Evolutionary conservation across 2,329 filamentous ascomycete genomes (phyloP), one percentile per base, ranked within the genome.

Genomic region (Plectosphaerella cucumerina): DNA sequence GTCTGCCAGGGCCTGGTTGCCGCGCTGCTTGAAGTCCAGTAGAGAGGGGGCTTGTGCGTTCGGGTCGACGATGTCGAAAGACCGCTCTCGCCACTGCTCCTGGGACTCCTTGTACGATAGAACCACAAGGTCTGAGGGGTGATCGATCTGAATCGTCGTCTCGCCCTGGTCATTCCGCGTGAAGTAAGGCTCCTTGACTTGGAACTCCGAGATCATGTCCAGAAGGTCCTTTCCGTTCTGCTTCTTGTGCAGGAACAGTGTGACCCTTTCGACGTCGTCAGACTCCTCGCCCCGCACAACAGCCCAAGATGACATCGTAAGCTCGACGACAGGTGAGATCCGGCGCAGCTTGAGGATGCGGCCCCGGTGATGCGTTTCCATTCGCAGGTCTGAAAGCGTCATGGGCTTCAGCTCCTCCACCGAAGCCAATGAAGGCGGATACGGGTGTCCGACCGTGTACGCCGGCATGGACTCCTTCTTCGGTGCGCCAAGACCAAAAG

Each of bases 181-280:
- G 52, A 77, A 70, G 50, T 73, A 80, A 0, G 76, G 76, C 53
- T 80, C 77, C 49, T 78, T 80, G 14, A 80, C 58, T 5, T 74
- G 33, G 6, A 77, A 60, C 0, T 64, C 56, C 1, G 63, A 55
- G 56, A 58, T 39, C 50, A 60, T 44, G 65, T 70, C 67, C 6
- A 73, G 50, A 1, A 65, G 43, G 8, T 72, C 68, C 21, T 59
- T 42, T 0, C 65, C 64, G 33, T 47, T 60, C 48, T 21, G 68
- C 48, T 54, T 64, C 53, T 65, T 70, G 39, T 71, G 70, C 18
- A 73, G 47, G 26, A 59, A 66, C 0, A 63, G 15, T 21, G 68
- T 65, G 11, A 68, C 15, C 9, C 63, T 55, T 37, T 62, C 65
- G 1, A 53, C 56, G 2, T 67, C 61, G 3, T 60, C 58, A 4